Evolutionary conservation across 768 basidiomycete genomes (phyloP).

Genomic region (Chalciporus sphaerocephalus): DNA sequence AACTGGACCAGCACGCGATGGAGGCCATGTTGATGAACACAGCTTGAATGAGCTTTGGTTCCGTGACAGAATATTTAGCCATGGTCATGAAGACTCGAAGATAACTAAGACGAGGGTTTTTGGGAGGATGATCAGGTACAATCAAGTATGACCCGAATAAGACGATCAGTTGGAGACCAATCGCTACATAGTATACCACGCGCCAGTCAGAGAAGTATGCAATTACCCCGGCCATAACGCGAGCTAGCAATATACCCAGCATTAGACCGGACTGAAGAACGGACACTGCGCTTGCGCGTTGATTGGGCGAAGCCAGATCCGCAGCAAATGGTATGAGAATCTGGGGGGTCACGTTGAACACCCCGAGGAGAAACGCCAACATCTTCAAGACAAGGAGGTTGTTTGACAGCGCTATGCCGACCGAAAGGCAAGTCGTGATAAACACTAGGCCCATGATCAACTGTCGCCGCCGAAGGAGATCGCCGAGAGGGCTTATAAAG

Average conservation of each 20-base stretch:
- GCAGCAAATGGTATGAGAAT: constrained; percentile 40
- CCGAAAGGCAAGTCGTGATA: constrained; percentile 32
- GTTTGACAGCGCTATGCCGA: constrained; percentile 36
- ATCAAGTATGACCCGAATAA: constrained; percentile 28
- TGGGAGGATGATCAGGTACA: constrained; percentile 41
- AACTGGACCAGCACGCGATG: constrained; percentile 28
- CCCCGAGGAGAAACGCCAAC: constrained; percentile 36
- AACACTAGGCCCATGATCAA: constrained; percentile 36
- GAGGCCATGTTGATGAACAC: constrained; percentile 21
- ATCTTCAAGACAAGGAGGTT: constrained; percentile 31
- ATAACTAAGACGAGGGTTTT: constrained; percentile 35
- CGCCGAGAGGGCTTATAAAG: constrained; percentile 42
- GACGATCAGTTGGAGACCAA: constrained; percentile 30
- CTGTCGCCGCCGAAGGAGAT: constrained; percentile 40
- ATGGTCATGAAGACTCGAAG: constrained; percentile 33
- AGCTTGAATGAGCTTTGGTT: constrained; percentile 38
- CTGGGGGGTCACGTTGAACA: constrained; percentile 38
- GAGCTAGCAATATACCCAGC: constrained; percentile 24
- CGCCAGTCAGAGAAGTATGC: constrained; percentile 39
- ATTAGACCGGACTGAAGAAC: constrained; percentile 28
- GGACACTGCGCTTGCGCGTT: constrained; percentile 22
- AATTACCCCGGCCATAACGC: constrained; percentile 36
- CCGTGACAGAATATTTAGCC: constrained; percentile 36
- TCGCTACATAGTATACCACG: constrained; percentile 39
- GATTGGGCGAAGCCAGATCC: constrained; percentile 36